phyloP scores from a whole-genome alignment of 176 grass and related monocot genomes.

The Themeda triandra region DNA sequence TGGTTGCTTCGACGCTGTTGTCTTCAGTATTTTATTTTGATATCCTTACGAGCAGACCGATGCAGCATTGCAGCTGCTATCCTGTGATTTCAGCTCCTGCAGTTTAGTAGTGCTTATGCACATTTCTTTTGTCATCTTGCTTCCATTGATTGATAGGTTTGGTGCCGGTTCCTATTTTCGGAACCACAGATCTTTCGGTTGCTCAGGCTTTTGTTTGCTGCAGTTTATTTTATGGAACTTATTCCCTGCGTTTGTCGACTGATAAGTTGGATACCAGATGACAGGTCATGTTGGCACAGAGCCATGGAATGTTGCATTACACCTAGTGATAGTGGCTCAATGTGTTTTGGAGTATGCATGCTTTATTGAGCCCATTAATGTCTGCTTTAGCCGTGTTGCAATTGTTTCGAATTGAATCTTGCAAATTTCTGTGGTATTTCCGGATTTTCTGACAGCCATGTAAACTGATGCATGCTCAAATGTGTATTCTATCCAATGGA shows the following conservation, averaged over 20 bases:
- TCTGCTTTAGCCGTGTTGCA: not conserved
- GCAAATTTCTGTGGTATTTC: not conserved
- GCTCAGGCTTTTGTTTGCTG: not conserved
- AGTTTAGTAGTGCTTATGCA: not conserved
- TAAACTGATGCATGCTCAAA: not conserved
- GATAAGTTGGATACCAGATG: not conserved
- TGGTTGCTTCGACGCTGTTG: not conserved
- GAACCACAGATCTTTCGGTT: not conserved
- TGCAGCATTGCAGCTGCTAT: not conserved
- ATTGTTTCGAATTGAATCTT: not conserved
- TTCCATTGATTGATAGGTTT: not conserved
- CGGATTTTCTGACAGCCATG: not conserved
- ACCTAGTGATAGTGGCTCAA: not conserved
- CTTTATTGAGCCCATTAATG: not conserved
- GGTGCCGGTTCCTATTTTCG: not conserved
- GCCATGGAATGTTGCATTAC: not conserved
- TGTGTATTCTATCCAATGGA: constrained; percentile 18
- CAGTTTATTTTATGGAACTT: not conserved
- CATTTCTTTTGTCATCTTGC: not conserved
- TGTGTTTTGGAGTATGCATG: not conserved
- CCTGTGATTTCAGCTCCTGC: not conserved
- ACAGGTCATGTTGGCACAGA: not conserved
- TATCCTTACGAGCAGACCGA: not conserved
- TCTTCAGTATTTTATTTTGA: not conserved
- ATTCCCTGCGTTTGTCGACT: constrained; percentile 14